Conservation (phyloP, 1,139 yeast genomes). For the Yamadazyma buinensis region DNA sequence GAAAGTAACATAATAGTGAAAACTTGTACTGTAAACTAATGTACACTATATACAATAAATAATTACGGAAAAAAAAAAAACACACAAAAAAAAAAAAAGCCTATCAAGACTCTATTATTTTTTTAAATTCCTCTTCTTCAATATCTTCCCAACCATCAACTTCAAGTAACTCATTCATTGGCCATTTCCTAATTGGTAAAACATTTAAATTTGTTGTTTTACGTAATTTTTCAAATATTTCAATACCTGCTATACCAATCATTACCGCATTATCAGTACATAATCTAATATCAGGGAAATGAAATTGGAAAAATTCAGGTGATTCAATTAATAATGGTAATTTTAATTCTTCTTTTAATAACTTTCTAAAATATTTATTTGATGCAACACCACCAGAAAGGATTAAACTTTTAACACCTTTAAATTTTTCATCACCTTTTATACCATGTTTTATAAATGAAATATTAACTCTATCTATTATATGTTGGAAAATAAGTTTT, state of each 20-base stretch:
- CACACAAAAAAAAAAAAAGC: too few relatives aligned
- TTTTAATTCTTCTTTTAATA: slow-evolving; percentile 38
- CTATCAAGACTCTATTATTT: neutral
- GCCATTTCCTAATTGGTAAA: slow-evolving; percentile 73
- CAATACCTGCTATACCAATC: slow-evolving; percentile 98
- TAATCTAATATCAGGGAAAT: slow-evolving; percentile 66
- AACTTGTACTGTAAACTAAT: slow-evolving; percentile 4
- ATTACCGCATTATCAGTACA: slow-evolving; percentile 96
- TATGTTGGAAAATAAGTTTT: slow-evolving; percentile 64
- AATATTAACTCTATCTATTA: slow-evolving; percentile 58
- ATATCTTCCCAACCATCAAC: slow-evolving; percentile 49
- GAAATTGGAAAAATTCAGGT: slow-evolving; percentile 23
- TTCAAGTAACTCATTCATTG: slow-evolving; percentile 46
- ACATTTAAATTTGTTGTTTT: slow-evolving; percentile 49
- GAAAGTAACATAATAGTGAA: too few relatives aligned
- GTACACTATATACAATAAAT: slow-evolving; percentile 3
- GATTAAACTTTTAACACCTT: slow-evolving; percentile 54
- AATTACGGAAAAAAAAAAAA: neutral
- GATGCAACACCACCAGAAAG: slow-evolving; percentile 96
- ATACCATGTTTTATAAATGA: slow-evolving; percentile 41
- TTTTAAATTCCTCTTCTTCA: slow-evolving; percentile 1
- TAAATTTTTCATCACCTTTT: slow-evolving; percentile 31
- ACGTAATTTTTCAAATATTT: slow-evolving; percentile 57
- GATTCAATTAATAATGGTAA: neutral
- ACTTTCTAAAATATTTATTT: slow-evolving; percentile 53